Evolutionary conservation across 2,329 filamentous ascomycete species (phyloP), one percentile per base, ranked within the genome.

Genomic region (Monosporascus sp.): DNA sequence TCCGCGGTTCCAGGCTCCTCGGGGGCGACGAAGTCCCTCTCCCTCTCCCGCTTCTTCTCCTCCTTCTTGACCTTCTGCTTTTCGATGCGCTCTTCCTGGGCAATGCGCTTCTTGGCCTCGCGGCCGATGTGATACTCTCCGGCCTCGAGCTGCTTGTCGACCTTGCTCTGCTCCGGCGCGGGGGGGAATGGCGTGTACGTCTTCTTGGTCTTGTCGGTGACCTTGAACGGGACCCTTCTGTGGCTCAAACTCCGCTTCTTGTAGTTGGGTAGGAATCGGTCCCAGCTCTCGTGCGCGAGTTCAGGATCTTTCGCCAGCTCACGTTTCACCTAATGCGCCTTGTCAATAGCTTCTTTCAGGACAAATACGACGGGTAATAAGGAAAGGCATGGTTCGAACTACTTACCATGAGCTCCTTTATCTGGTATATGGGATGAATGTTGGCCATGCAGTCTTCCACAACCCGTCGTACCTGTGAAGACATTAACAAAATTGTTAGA

Each of bases 391-490:
- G 65, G 87, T 82, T 70, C 89, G 1, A 86, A 87, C 64, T 90
- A 73, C 43, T 26, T 31, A 91, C 90, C 88, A 91, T 91, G 61
- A 92, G 79, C 71, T 91, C 88, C 72, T 74, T 78, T 68, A 81
- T 78, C 61, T 81, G 73, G 67, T 99, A 97, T 73, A 99, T 96
- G 61, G 95, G 90, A 74, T 99, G 94, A 53, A 97, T 85, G 69
- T 99, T 99, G 66, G 84, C 83, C 94, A 99, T 97, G 75, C 91
- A 96, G 72, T 97, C 93, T 71, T 96, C 89, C 38, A 97, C 84
- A 20, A 97, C 85, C 50, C 91, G 82, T 47, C 94, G 85, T 31
- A 97, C 27, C 36, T 36, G n/a, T 26, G 19, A 49, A 37, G 19
- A 49, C 16, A 17, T 17, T 24, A n/a, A 38, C 24, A 49, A 40